These are phyloP conservation scores for Vigna nakashimae DNA, from an alignment of 306 rosid genomes.

Conservation along the genomic window DNA sequence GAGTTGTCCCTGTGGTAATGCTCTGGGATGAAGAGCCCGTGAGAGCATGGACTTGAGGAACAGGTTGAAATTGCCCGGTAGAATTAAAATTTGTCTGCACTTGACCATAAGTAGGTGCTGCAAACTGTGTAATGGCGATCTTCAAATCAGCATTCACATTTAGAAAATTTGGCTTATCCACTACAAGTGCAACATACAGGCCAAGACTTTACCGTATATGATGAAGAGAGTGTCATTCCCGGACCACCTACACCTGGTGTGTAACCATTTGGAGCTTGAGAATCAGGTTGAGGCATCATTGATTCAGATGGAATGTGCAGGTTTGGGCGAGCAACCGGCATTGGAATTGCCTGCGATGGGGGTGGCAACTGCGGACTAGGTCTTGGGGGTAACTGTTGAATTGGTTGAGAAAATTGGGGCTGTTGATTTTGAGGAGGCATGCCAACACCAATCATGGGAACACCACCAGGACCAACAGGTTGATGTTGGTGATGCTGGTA, in stretches of 20 bases:
- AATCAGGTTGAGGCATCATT: constrained; percentile 58
- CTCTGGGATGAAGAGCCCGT: constrained; percentile 57
- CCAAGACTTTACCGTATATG: constrained; percentile 71
- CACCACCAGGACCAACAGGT: constrained; percentile 78
- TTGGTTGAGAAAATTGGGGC: constrained; percentile 71
- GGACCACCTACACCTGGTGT: constrained; percentile 70
- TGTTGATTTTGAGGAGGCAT: constrained; percentile 74
- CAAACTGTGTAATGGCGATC: constrained; percentile 62
- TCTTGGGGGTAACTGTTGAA: constrained; percentile 73
- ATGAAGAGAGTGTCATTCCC: constrained; percentile 64
- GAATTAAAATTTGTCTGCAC: constrained; percentile 60
- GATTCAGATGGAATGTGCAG: constrained; percentile 66
- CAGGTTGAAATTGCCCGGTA: constrained; percentile 62
- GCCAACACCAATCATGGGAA: constrained; percentile 70
- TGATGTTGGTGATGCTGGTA: constrained; percentile 78
- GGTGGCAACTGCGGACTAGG: constrained; percentile 66
- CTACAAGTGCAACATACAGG: constrained; percentile 29
- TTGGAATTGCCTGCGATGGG: constrained; percentile 64
- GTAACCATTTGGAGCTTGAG: constrained; percentile 69
- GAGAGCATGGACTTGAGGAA: constrained; percentile 65
- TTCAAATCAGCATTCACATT: constrained; percentile 41
- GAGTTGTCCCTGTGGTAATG: constrained; percentile 52
- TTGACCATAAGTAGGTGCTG: constrained; percentile 70
- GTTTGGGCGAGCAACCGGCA: constrained; percentile 69
- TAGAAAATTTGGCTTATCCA: constrained; percentile 21